Conservation (phyloP, 176 grass and related monocot species). For the Neostapfia colusana region DNA sequence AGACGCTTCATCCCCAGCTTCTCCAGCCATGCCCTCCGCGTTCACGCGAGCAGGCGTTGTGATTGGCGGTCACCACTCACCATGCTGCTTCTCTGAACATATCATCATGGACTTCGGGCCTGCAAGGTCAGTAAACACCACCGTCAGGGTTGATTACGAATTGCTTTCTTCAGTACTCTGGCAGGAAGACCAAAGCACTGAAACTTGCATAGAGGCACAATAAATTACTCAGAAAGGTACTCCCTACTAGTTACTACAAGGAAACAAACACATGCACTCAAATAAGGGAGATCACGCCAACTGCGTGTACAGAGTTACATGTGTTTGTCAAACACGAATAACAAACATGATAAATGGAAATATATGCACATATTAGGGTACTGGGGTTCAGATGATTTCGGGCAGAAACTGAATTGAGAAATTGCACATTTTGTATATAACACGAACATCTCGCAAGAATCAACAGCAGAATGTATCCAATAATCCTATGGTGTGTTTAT, state of each 20-base stretch:
- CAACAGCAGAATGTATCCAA: background rate
- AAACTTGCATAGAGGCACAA: background rate
- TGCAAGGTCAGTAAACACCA: constrained; percentile 5
- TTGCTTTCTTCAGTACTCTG: too few species aligned
- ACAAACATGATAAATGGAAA: background rate
- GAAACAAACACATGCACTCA: too few species aligned
- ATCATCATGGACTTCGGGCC: constrained; percentile 21
- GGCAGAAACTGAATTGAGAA: background rate
- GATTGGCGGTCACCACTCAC: background rate
- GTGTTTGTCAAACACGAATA: background rate
- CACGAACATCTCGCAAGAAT: background rate
- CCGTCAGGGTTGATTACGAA: background rate
- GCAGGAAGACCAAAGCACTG: background rate
- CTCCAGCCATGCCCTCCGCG: constrained; percentile 17
- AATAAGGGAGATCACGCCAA: background rate
- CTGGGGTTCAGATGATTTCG: background rate
- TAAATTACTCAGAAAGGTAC: too few species aligned
- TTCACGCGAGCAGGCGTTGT: constrained; percentile 13
- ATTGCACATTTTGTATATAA: background rate
- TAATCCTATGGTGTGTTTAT: background rate
- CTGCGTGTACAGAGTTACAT: background rate
- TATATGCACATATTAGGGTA: background rate
- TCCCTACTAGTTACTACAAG: too few species aligned
- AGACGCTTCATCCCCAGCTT: constrained; percentile 60
- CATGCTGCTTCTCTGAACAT: constrained; percentile 16